Base-by-base conservation (phyloP, 2,329 filamentous ascomycete genomes). In the Colletotrichum magnum region DNA sequence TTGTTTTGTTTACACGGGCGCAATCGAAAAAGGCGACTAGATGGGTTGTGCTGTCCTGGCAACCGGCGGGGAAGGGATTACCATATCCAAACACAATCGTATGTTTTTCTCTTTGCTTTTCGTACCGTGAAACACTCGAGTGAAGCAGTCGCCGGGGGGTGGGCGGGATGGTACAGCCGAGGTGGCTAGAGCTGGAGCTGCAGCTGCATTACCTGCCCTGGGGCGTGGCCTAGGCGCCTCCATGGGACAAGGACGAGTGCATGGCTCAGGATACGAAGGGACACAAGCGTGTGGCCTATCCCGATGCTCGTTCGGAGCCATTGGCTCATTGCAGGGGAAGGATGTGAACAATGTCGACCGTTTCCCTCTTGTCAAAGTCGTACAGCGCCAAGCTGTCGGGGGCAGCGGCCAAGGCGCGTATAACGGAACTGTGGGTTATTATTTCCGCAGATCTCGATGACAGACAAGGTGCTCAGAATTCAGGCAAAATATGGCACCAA, bases 91-190 rank as follows among this genome's bases (percentile, higher is more conserved):
- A 48, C 24, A 39, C 32, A 32, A 13, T 47, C 21, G 45, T 15
- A 53, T 60, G 57, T 61, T 61, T 26, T 26, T 39, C 56, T 28
- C 21, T 32, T 60, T 61, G 50, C 56, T 69, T 69, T 52, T 61
- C 45, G 32, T 32, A 32, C 51, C 24, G 57, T 67, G 67, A 69
- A 69, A 69, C 67, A 61, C 43, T 36, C 10, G 50, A 18, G 26
- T 21, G 54, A 68, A 47, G 66, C 61, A 59, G 41, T 48, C 5
- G 32, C 32, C 32, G 32, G 32, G 32, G 32, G 26, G 18, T 18
- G 1, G 43, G 50, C 12, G 21, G 43, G 1, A 10, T 47, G 39
- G 26, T 54, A 15, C 28, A 39, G 54, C 48, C 41, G 53, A 58
- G 41, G 45, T 52, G 67, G 57, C 56, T 28, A 62, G 24, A 67